phyloP scores from a whole-genome alignment of 768 basidiomycete species.

The Gymnopilus dilepis region DNA sequence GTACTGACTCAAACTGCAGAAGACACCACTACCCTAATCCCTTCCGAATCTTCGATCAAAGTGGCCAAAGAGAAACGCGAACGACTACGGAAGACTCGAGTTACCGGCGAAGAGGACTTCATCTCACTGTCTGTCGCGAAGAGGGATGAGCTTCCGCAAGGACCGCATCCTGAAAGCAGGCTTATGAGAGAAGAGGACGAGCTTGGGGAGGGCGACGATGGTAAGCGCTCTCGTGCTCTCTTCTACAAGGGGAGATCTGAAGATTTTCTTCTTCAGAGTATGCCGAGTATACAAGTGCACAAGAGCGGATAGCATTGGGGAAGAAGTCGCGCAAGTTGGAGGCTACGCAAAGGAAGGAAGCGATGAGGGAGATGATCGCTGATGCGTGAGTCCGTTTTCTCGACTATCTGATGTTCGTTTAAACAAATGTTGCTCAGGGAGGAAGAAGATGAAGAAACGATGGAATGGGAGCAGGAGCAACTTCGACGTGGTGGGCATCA shows the following conservation, averaged over 20 bases:
- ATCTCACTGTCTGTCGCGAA: conserved; percentile 78
- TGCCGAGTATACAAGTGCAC: conserved; percentile 86
- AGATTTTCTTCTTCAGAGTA: conserved; percentile 55
- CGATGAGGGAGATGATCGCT: conserved; percentile 81
- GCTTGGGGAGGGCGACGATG: conserved; percentile 86
- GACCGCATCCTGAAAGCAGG: conserved; percentile 86
- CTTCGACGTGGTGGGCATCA: conserved; percentile 73
- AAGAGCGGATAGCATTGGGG: conserved; percentile 84
- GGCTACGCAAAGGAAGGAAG: conserved; percentile 65
- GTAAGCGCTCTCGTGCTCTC: conserved; percentile 44
- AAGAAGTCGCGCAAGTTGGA: conserved; percentile 82
- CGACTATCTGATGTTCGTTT: neutral
- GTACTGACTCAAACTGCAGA: conserved; percentile 27
- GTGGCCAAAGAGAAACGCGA: conserved; percentile 81
- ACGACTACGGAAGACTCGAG: conserved; percentile 57
- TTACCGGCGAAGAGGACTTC: conserved; percentile 65
- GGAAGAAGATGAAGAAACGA: conserved; percentile 84
- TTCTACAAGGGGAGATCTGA: neutral
- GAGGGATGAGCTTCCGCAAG: conserved; percentile 56
- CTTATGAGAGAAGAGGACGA: conserved; percentile 88
- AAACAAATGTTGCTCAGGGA: conserved; percentile 46
- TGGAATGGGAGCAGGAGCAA: conserved; percentile 88
- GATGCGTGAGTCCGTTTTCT: conserved; percentile 63
- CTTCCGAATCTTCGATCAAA: conserved; percentile 71
- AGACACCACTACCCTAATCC: conserved; percentile 51